Evolutionary conservation across 768 basidiomycete genomes (phyloP).

Genomic region (Coprinellus aureogranulatus): DNA sequence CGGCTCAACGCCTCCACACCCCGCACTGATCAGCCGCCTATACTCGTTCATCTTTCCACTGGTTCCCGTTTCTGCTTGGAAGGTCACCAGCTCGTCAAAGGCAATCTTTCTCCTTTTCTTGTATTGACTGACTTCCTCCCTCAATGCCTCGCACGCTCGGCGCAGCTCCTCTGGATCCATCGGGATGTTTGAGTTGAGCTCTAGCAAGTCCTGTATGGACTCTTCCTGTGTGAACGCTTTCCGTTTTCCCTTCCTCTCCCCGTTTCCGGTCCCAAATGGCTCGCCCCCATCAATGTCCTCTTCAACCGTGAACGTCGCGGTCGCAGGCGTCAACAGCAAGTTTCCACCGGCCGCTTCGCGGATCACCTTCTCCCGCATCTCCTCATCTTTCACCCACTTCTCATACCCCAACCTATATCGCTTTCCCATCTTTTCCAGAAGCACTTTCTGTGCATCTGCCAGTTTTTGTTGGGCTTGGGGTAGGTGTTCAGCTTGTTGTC

Average conservation of each 20-base stretch:
- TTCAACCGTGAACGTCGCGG: conserved; percentile 45
- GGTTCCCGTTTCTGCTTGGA: conserved; percentile 89
- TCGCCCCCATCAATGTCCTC: conserved; percentile 40
- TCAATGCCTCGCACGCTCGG: conserved; percentile 55
- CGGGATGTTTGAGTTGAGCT: conserved; percentile 56
- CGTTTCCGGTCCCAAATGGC: conserved; percentile 28
- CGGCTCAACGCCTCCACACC: conserved; percentile 82
- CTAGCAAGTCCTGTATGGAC: conserved; percentile 63
- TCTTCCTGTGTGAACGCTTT: conserved; percentile 48
- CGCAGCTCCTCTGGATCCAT: conserved; percentile 53
- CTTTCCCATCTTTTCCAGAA: conserved; percentile 74
- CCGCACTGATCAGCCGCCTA: conserved; percentile 81
- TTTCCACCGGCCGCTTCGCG: conserved; percentile 62
- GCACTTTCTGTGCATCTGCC: conserved; percentile 58
- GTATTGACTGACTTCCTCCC: conserved; percentile 64
- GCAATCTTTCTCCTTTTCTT: conserved; percentile 65
- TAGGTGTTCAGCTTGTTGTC: conserved; percentile 64
- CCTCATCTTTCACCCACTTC: conserved; percentile 88
- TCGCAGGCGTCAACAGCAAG: conserved; percentile 44
- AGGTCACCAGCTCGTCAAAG: conserved; percentile 74
- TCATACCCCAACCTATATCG: conserved; percentile 88
- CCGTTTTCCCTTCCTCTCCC: conserved; percentile 54
- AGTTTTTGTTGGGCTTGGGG: conserved; percentile 57
- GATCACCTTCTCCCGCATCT: conserved; percentile 68
- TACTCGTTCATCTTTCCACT: conserved; percentile 88